phyloP scores from a whole-genome alignment of 2,329 filamentous ascomycete species.

The Alternaria consortialis region DNA sequence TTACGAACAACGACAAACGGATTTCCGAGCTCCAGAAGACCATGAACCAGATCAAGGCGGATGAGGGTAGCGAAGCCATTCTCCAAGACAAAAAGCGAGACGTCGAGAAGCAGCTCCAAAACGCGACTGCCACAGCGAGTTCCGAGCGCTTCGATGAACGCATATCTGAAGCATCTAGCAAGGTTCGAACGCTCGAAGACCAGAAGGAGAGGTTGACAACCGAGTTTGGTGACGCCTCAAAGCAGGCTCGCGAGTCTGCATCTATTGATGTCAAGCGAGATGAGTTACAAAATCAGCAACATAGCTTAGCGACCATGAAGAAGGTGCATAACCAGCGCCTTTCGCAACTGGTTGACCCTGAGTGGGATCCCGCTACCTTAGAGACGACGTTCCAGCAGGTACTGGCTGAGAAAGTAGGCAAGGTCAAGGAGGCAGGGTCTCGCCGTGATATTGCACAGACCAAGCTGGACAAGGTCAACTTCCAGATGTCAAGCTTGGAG shows the following conservation, averaged over 20 bases:
- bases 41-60: constrained; percentile 76
- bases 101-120: constrained; percentile 68
- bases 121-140: constrained; percentile 70
- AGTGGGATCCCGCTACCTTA: constrained; percentile 75
- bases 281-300: constrained; percentile 76
- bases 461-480: constrained; percentile 80
- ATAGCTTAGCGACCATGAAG: constrained; percentile 78
- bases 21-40: constrained; percentile 71
- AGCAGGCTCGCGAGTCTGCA: constrained; percentile 81
- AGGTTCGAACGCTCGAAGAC: constrained; percentile 74
- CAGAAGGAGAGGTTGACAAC: constrained; percentile 75
- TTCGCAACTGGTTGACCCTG: constrained; percentile 66
- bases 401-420: constrained; percentile 65
- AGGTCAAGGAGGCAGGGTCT: constrained; percentile 71
- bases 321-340: constrained; percentile 78
- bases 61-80: constrained; percentile 83
- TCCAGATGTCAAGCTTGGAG: constrained; percentile 71
- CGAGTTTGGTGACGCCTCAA: constrained; percentile 86
- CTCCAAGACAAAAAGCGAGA: constrained; percentile 79
- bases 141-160: constrained; percentile 74
- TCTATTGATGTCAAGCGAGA: constrained; percentile 85
- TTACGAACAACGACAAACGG: constrained; percentile 76
- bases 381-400: constrained; percentile 74
- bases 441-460: constrained; percentile 75
- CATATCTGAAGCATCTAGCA: constrained; percentile 71